Evolutionary conservation across 2,329 filamentous ascomycete genomes (phyloP), one percentile per base, ranked within the genome.

Genomic region (Verticillium isaacii): DNA sequence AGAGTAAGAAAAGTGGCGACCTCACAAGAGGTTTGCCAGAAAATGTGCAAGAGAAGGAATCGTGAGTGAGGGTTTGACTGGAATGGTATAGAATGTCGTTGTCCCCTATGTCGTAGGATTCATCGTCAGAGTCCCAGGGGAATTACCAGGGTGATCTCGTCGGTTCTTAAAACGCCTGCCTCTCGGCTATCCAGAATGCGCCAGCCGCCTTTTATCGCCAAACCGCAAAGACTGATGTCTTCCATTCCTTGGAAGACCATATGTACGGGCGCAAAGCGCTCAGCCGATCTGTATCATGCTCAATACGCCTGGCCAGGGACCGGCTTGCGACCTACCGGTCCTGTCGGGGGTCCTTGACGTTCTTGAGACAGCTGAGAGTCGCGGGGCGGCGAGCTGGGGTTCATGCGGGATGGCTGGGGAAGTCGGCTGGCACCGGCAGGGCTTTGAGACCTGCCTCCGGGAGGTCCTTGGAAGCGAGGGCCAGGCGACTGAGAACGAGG

Each of bases 241-340:
- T 62, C 54, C 65, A 58, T 36, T 55, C 56, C 37, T 57, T 57
- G 56, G 56, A 63, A 64, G 60, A 60, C 9, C 19, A 39, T 62
- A 61, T 62, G 61, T 66, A 64, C 61, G 57, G 41, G 41, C 41
- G 41, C 41, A 11, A 5, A 50, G 41, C 41, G 41, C 41, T 50
- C 41, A 25, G 19, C 19, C 8, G 8, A 23, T 9, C 3, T 5
- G 41, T 11, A 25, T 50, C 19, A 23, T 14, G n/a, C 61, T 23
- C 39, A 62, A 34, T 37, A 58, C 4, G 82, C 82, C 71, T 85
- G 82, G 39, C 82, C 82, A 6, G 83, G 82, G 50, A 87, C 80
- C 32, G 84, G 82, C 71, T 87, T 86, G 61, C 83, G 80, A 66
- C 74, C 77, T 63, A 85, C 76, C 32, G 79, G 74, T 50, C 76